phyloP scores from a whole-genome alignment of 2,329 filamentous ascomycete genomes.

The Penicillium sp. region DNA sequence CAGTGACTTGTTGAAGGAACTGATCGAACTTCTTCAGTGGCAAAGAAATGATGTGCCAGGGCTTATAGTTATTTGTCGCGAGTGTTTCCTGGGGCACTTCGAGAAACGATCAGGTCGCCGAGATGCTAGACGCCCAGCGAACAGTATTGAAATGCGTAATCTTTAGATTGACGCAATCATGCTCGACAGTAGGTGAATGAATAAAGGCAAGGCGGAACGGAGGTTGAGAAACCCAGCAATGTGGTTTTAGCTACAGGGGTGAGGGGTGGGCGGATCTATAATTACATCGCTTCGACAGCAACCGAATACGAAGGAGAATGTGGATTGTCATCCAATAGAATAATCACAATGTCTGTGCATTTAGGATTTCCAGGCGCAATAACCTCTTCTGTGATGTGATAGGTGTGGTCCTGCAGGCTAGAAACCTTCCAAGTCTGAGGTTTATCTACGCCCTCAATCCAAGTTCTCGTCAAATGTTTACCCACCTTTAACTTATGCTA shows the following conservation, averaged over 20 bases:
- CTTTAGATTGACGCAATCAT: conserved; percentile 2
- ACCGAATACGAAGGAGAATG: not conserved
- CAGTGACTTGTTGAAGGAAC: not conserved
- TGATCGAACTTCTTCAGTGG: not conserved
- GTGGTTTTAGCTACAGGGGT: conserved; percentile 34
- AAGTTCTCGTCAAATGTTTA: conserved; percentile 6
- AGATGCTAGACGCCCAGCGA: not conserved
- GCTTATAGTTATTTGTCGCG: not conserved
- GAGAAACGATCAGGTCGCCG: not conserved
- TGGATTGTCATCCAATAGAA: not conserved
- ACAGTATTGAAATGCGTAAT: not conserved
- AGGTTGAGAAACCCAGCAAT: conserved; percentile 25
- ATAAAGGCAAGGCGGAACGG: conserved; percentile 8
- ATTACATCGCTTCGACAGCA: conserved; percentile 18
- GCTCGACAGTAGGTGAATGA: conserved; percentile 3
- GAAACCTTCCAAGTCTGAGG: not conserved
- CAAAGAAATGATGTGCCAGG: not conserved
- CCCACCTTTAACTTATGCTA: not conserved
- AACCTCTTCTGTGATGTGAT: conserved; percentile 5
- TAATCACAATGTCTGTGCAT: conserved; percentile 10
- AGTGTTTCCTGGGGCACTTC: not conserved
- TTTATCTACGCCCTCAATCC: not conserved
- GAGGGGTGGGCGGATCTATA: conserved; percentile 25
- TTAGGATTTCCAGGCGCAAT: not conserved
- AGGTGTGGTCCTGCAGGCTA: not conserved